A percentile compares a stretch with the other conserved stretches of the same genome.
phyloP scores from a whole-genome alignment of 2,329 filamentous ascomycete species.

The Trichoderma aggressivum region DNA sequence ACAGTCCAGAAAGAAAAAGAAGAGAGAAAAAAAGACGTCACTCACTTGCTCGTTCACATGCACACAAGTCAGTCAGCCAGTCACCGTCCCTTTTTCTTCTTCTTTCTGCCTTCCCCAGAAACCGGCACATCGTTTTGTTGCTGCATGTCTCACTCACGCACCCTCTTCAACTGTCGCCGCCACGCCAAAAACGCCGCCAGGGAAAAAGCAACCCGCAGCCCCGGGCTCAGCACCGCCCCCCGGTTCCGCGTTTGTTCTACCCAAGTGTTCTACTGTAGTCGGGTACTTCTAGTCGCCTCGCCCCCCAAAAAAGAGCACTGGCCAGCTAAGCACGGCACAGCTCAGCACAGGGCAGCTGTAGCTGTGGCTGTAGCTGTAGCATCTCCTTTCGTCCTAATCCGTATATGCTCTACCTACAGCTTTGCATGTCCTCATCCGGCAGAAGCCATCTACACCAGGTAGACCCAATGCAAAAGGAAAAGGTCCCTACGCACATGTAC shows the following conservation, averaged over 20 bases:
- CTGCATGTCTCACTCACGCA: not conserved
- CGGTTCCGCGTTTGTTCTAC: not conserved
- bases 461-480: not conserved
- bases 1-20: not conserved
- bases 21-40: not conserved
- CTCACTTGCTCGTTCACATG: too few species aligned
- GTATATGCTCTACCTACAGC: too few species aligned
- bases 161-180: not conserved
- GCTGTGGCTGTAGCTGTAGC: too few species aligned
- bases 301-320: not conserved
- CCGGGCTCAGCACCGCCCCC: not conserved
- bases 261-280: not conserved
- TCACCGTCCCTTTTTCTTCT: too few species aligned
- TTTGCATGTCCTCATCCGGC: too few species aligned
- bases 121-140: not conserved
- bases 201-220: not conserved
- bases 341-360: too few species aligned
- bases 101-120: not conserved
- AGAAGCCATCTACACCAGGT: too few species aligned
- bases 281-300: too few species aligned
- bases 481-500: slow-evolving; percentile 4
- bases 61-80: too few species aligned
- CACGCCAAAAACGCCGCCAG: not conserved
- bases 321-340: not conserved
- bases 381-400: too few species aligned